Conservation (phyloP, 257 asterid genomes). For the Galeopsis tetrahit region DNA sequence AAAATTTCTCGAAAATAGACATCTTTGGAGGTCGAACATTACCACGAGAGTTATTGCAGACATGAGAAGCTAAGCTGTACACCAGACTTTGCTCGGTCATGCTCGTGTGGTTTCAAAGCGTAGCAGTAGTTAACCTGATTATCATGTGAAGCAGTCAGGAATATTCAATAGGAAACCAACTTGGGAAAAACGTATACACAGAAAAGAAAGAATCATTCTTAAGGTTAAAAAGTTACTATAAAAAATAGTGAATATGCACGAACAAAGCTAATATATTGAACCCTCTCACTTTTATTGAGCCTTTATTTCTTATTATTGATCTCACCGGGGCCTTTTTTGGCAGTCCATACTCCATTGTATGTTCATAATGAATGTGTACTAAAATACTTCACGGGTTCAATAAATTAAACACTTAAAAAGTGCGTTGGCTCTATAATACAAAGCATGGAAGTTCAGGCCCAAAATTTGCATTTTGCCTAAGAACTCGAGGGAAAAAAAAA, state of each 20-base stretch:
- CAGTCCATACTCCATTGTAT: neutral
- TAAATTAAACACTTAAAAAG: neutral
- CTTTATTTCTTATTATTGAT: too few relatives aligned
- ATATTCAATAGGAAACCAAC: neutral
- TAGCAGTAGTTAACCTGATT: constrained; percentile 81
- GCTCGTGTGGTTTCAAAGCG: constrained; percentile 67
- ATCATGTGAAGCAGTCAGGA: constrained; percentile 36
- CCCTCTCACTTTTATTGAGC: neutral
- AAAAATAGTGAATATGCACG: neutral
- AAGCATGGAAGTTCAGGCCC: neutral
- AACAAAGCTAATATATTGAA: neutral
- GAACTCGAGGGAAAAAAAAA: too few relatives aligned
- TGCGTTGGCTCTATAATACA: neutral
- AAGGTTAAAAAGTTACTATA: neutral
- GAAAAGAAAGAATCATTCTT: neutral
- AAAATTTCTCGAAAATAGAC: neutral
- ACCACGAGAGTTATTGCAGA: constrained; percentile 44
- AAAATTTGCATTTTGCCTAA: neutral
- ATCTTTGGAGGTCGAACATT: constrained; percentile 26
- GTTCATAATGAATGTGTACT: neutral
- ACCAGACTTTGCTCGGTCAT: constrained; percentile 76
- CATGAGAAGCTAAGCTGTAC: constrained; percentile 86
- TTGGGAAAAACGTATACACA: neutral
- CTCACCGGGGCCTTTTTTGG: too few relatives aligned
- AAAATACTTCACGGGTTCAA: neutral